Base-by-base conservation (phyloP, 345 rosid species). In the Populus pruinosa region DNA sequence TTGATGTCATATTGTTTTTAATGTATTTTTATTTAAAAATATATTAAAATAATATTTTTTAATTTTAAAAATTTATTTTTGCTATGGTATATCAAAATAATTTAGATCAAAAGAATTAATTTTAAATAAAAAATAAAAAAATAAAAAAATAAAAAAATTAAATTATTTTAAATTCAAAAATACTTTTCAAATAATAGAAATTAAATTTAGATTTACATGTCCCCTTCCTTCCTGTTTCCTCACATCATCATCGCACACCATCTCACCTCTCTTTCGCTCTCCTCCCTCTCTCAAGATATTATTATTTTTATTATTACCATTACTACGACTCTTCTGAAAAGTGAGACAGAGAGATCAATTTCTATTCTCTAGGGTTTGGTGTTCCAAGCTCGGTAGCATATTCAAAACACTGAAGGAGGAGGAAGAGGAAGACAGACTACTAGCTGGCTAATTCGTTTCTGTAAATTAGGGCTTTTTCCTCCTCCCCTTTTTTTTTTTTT, bases 321-420 rank as follows among this genome's bases (percentile, higher is more conserved):
- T 53, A 53, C 6, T 16, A 53, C 56, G 5, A 25, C 23, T 43
- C 47, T 43, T 43, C 47, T 43, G 3, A 4, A 41, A 36, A n/a
- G 50, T 38, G 23, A 10, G 16, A 36, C 2, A 8, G 49, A 21
- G 53, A 20, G 70, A 33, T 59, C 63, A 3, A 59, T 59, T 59
- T 59, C 16, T 59, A 2, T 41, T 25, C 20, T 74, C 41, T 55
- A 76, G 78, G 78, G 55, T 68, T 67, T 67, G 50, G 25, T 16
- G 2, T 56, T 35, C n/a, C 35, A 43, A 8, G 9, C 33, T 29
- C 23, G 33, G 69, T 13, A 61, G 23, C 33, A n/a, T 43, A 43
- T 43, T 10, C 11, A 43, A 38, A 35, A 21, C 43, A 59, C 63
- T 3, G 63, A 23, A n/a, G 63, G 63, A 9, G 63, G 63, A 55